A percentile compares a stretch with the other conserved stretches of the same genome.
phyloP scores from a whole-genome alignment of 768 basidiomycete genomes.

The Astraeus odoratus region DNA sequence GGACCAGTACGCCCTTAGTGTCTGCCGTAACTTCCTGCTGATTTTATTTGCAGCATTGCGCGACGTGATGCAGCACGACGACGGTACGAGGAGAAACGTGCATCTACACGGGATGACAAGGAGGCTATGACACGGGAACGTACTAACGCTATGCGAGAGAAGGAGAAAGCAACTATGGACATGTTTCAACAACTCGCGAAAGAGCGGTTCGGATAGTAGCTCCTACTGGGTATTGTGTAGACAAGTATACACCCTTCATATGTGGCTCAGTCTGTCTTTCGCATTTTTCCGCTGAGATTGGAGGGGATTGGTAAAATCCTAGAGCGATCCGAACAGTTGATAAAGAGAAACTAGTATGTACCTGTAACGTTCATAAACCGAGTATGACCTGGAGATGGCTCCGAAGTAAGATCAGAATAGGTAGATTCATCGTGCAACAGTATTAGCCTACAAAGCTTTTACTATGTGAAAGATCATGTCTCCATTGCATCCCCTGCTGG shows the following conservation, averaged over 20 bases:
- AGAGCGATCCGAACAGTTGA: too few species aligned
- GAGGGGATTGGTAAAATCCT: too few species aligned
- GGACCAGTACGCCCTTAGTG: conserved; percentile 49
- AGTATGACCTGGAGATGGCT: too few species aligned
- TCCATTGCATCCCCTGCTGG: conserved; percentile 31
- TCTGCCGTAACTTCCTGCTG: background rate
- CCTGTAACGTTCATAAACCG: too few species aligned
- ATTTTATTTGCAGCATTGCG: conserved; percentile 49
- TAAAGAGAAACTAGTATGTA: too few species aligned
- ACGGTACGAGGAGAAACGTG: conserved; percentile 50
- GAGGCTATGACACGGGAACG: conserved; percentile 51
- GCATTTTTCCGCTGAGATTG: too few species aligned
- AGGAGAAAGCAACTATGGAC: conserved; percentile 91
- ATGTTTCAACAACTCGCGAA: conserved; percentile 95
- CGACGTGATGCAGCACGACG: conserved; percentile 65
- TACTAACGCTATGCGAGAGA: conserved; percentile 55
- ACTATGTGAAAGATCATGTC: too few species aligned
- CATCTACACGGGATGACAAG: conserved; percentile 39
- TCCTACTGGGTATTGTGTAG: background rate
- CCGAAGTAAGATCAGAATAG: too few species aligned
- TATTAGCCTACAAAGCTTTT: too few species aligned
- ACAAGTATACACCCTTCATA: background rate
- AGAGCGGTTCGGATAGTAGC: conserved; percentile 64
- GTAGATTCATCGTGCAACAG: too few species aligned
- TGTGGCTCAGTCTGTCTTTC: background rate